Evolutionary conservation across 805 yeast species (phyloP).

Genomic region (Ogataea neopini): DNA sequence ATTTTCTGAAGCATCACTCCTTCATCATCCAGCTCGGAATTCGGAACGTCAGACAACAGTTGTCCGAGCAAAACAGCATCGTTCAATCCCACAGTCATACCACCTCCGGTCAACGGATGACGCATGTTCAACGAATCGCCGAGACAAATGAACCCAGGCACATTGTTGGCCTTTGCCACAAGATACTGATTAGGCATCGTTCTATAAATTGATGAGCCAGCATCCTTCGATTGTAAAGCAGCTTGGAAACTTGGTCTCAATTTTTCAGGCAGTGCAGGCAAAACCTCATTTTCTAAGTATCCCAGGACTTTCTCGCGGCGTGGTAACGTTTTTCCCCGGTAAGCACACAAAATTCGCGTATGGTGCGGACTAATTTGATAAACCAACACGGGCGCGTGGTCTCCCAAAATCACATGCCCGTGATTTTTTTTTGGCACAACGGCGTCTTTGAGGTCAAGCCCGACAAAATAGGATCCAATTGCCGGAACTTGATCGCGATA

Average conservation of each 20-base stretch:
- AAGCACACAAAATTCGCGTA: conserved; percentile 88
- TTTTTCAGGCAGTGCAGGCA: conserved; percentile 65
- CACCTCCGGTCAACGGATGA: conserved; percentile 98
- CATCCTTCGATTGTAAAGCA: conserved; percentile 51
- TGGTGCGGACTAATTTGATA: conserved; percentile 84
- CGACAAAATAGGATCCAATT: conserved; percentile 84
- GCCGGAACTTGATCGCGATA: conserved; percentile 60
- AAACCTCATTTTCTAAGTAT: conserved; percentile 61
- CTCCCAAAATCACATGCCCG: conserved; percentile 89
- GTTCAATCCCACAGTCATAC: conserved; percentile 95
- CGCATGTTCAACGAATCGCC: conserved; percentile 98
- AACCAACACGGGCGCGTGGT: conserved; percentile 83
- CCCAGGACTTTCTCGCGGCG: conserved; percentile 52
- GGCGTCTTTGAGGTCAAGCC: conserved; percentile 73
- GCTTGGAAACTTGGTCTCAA: conserved; percentile 65
- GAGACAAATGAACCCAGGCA: conserved; percentile 74
- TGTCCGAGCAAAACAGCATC: conserved; percentile 74
- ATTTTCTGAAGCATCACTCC: conserved; percentile 56
- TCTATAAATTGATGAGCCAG: conserved; percentile 50
- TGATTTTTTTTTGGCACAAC: conserved; percentile 69
- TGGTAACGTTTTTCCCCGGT: conserved; percentile 73
- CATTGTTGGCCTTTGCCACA: conserved; percentile 69
- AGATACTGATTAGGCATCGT: conserved; percentile 94
- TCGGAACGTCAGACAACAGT: conserved; percentile 55
- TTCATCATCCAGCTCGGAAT: conserved; percentile 59